Conservation (phyloP, 2,329 filamentous ascomycete species). For the Sarocladium kiliense region DNA sequence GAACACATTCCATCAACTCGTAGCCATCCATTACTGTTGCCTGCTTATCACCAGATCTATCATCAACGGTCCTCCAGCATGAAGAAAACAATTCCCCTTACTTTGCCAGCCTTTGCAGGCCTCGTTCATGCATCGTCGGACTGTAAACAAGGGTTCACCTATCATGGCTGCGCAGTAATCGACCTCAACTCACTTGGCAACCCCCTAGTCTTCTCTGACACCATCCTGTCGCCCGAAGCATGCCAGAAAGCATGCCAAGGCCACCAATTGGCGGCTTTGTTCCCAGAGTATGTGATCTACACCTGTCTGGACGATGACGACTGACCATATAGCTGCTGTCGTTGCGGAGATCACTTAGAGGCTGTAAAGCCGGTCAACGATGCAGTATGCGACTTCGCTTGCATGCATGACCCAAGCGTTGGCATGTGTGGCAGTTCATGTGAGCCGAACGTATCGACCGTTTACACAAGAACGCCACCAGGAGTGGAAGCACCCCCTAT, state of each 20-base stretch:
- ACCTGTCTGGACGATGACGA: fast-evolving
- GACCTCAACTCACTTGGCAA: slow-evolving; percentile 20
- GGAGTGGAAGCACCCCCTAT: background rate
- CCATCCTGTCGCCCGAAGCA: slow-evolving; percentile 19
- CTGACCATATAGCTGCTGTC: slow-evolving; percentile 25
- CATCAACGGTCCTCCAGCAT: background rate
- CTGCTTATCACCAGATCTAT: background rate
- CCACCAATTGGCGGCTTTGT: slow-evolving; percentile 22
- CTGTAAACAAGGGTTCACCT: slow-evolving; percentile 9
- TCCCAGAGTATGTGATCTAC: slow-evolving; percentile 24
- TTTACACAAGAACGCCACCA: slow-evolving; percentile 18
- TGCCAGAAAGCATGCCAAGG: slow-evolving; percentile 24
- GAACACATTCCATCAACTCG: background rate
- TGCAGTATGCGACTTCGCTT: slow-evolving; percentile 25
- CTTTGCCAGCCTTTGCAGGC: background rate
- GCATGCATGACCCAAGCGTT: slow-evolving; percentile 20
- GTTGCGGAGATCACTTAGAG: slow-evolving; percentile 27
- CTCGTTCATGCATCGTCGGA: background rate
- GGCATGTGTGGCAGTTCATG: slow-evolving; percentile 29
- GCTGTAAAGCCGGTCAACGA: slow-evolving; percentile 23
- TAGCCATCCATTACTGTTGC: background rate
- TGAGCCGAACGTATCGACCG: slow-evolving; percentile 23
- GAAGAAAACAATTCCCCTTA: slow-evolving; percentile 12
- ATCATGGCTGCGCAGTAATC: slow-evolving; percentile 22
- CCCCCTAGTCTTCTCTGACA: slow-evolving; percentile 18